Evolutionary conservation across 805 yeast species (phyloP).

Genomic region (Candida wancherniae): DNA sequence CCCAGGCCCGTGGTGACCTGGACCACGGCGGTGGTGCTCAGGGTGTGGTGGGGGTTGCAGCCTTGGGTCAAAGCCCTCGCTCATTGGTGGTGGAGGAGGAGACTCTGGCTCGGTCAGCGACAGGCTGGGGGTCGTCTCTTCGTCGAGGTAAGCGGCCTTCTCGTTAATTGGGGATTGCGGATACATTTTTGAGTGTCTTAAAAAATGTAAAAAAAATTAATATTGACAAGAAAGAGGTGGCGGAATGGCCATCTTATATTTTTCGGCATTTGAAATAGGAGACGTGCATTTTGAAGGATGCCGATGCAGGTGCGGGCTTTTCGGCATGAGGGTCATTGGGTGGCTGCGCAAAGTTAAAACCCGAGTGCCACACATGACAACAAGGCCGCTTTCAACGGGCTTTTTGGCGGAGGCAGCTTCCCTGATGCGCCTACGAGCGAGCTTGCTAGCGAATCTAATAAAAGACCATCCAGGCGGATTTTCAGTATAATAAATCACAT

Average conservation of each 20-base stretch:
- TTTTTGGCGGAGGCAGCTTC: too few relatives aligned
- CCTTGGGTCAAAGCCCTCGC: too few relatives aligned
- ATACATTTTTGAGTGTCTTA: slow-evolving; percentile 2
- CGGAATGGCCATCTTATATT: slow-evolving; percentile 3
- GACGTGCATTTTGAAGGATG: slow-evolving; percentile 1
- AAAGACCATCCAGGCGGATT: too few relatives aligned
- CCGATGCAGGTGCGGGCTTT: slow-evolving; percentile 3
- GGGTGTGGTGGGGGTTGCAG: background rate
- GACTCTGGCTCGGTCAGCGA: slow-evolving; percentile 2
- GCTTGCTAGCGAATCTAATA: too few relatives aligned
- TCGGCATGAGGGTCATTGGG: too few relatives aligned
- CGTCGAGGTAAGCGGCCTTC: slow-evolving; percentile 1
- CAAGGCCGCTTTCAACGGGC: too few relatives aligned
- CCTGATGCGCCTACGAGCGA: too few relatives aligned
- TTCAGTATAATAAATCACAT: too few relatives aligned
- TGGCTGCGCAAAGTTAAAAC: too few relatives aligned
- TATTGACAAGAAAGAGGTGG: background rate
- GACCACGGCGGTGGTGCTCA: background rate
- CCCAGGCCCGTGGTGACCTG: slow-evolving; percentile 1
- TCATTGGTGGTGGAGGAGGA: slow-evolving; percentile 3
- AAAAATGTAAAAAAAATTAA: background rate
- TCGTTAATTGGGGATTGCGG: slow-evolving; percentile 4
- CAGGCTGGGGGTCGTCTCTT: slow-evolving; percentile 4
- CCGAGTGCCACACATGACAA: too few relatives aligned
- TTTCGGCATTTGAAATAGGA: slow-evolving; percentile 7